A percentile compares a stretch with the other conserved stretches of the same genome.
phyloP scores from a whole-genome alignment of 2,329 filamentous ascomycete genomes.

The Talaromyces piceae region DNA sequence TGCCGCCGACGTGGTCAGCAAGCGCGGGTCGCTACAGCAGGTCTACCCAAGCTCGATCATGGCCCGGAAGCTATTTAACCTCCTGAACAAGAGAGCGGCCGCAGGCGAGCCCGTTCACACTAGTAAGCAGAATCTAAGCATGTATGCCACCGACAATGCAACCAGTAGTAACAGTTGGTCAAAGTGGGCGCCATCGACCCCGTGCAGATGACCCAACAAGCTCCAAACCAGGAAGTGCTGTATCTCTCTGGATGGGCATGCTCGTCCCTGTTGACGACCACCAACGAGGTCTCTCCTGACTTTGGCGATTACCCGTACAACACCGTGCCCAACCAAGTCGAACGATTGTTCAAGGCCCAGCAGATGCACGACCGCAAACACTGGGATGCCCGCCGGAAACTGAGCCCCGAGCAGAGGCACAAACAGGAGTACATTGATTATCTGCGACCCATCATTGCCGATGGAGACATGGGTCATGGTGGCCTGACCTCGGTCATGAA shows the following conservation, averaged over 20 bases:
- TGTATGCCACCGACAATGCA: slow-evolving; percentile 1
- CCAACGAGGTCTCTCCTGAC: slow-evolving; percentile 95
- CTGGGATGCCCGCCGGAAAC: slow-evolving; percentile 74
- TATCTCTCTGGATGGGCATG: slow-evolving; percentile 98
- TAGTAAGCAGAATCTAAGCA: slow-evolving; percentile 47
- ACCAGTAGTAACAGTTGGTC: slow-evolving; percentile 4
- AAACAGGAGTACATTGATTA: slow-evolving; percentile 83
- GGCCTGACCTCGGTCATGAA: slow-evolving; percentile 90
- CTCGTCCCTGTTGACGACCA: slow-evolving; percentile 83
- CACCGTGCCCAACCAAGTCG: slow-evolving; percentile 95
- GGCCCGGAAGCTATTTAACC: slow-evolving; percentile 88
- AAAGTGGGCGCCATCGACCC: slow-evolving; percentile 95
- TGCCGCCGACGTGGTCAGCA: slow-evolving; percentile 84
- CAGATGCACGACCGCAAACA: slow-evolving; percentile 95
- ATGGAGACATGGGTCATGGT: slow-evolving; percentile 93
- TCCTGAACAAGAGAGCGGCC: slow-evolving; percentile 69
- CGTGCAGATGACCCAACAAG: slow-evolving; percentile 99
- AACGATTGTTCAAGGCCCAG: slow-evolving; percentile 92
- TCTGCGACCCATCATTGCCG: slow-evolving; percentile 87
- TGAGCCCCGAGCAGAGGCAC: slow-evolving; percentile 65
- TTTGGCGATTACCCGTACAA: slow-evolving; percentile 99
- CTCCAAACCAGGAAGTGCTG: slow-evolving; percentile 87
- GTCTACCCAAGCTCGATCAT: slow-evolving; percentile 88
- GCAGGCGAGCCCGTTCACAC: slow-evolving; percentile 88
- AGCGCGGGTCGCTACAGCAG: slow-evolving; percentile 80